phyloP scores from a whole-genome alignment of 1,284 basidiomycete species.

The Leccinum subspadiceum region DNA sequence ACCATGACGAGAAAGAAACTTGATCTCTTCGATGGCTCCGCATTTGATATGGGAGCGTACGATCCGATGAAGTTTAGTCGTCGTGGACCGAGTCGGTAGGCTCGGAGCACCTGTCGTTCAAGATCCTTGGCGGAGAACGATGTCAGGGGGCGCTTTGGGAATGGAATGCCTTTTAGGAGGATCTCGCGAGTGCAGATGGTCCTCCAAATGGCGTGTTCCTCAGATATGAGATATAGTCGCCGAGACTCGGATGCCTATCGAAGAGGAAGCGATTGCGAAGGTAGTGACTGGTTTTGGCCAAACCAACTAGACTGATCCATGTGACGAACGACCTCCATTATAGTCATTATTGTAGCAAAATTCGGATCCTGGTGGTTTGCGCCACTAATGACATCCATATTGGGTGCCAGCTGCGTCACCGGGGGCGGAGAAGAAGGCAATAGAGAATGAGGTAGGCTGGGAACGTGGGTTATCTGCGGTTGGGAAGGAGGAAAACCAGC shows the following conservation, averaged over 20 bases:
- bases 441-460: slow-evolving; percentile 13
- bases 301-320: slow-evolving; percentile 26
- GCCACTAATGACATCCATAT: slow-evolving; percentile 12
- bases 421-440: slow-evolving; percentile 16
- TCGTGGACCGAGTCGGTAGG: slow-evolving; percentile 41
- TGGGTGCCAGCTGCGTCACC: slow-evolving; percentile 14
- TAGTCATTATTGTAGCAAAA: slow-evolving; percentile 32
- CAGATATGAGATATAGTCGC: slow-evolving; percentile 42
- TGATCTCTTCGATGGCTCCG: slow-evolving; percentile 50
- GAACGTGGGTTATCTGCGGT: slow-evolving; percentile 12
- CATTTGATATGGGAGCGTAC: slow-evolving; percentile 31
- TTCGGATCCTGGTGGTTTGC: slow-evolving; percentile 24
- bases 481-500: slow-evolving; percentile 20
- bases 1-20: slow-evolving; percentile 45
- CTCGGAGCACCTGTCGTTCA: slow-evolving; percentile 42
- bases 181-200: slow-evolving; percentile 45
- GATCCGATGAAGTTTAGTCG: slow-evolving; percentile 25
- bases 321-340: slow-evolving; percentile 34
- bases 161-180: slow-evolving; percentile 45
- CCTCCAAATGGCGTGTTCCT: slow-evolving; percentile 53
- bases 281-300: slow-evolving; percentile 19
- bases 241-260: slow-evolving; percentile 44
- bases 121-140: slow-evolving; percentile 40
- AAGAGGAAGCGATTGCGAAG: slow-evolving; percentile 13
- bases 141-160: slow-evolving; percentile 35